Percentiles rank a stretch among this genome's conserved stretches.
Conservation (phyloP, 148 eudicot species). For the Pouteria glomerata region DNA sequence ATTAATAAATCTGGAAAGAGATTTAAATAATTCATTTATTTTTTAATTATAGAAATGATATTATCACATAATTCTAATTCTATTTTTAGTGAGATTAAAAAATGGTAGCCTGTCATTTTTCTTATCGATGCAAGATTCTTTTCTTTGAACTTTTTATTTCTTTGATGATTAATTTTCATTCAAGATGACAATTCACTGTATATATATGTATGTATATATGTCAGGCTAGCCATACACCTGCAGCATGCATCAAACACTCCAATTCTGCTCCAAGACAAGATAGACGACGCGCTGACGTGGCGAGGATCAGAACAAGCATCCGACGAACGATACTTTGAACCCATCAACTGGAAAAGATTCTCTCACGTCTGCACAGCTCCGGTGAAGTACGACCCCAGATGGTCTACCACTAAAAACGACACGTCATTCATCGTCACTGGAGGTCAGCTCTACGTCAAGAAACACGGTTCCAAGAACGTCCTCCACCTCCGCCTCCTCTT, state of each 20-base stretch:
- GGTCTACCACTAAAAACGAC: slow-evolving; percentile 19
- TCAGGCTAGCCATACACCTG: slow-evolving; percentile 78
- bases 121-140: too few species aligned
- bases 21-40: too few species aligned
- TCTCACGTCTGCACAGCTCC: slow-evolving; percentile 66
- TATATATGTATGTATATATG: too few species aligned
- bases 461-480: slow-evolving; percentile 42
- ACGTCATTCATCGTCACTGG: slow-evolving; percentile 69
- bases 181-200: too few species aligned
- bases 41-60: too few species aligned
- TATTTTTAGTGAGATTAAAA: too few species aligned
- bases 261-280: slow-evolving; percentile 41
- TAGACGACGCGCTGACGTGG: slow-evolving; percentile 37
- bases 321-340: slow-evolving; percentile 44
- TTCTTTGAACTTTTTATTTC: too few species aligned
- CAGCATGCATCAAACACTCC: slow-evolving; percentile 64
- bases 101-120: too few species aligned
- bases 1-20: too few species aligned
- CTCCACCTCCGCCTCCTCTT: slow-evolving; percentile 63
- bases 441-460: slow-evolving; percentile 53
- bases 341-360: slow-evolving; percentile 60
- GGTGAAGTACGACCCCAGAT: slow-evolving; percentile 49
- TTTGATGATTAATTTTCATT: too few species aligned
- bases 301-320: slow-evolving; percentile 54
- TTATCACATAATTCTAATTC: too few species aligned